Percentiles rank a stretch among this genome's conserved stretches.
Conservation (phyloP, 352 stramenopile genomes). For the Globisporangium yorkense region DNA sequence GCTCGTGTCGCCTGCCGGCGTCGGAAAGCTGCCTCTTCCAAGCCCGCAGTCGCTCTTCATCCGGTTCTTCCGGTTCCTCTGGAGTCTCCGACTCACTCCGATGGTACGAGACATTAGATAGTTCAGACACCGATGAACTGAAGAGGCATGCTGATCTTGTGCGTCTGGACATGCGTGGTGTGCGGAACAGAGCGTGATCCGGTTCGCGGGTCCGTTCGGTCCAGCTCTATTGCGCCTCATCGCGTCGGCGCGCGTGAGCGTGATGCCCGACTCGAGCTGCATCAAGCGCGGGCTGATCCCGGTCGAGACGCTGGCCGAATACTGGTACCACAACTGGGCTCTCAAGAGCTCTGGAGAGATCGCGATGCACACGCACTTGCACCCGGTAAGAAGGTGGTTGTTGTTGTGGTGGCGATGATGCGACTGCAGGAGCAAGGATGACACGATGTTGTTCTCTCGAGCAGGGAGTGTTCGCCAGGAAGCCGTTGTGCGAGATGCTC, state of each 20-base stretch:
- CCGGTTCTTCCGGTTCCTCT: slow-evolving; percentile 41
- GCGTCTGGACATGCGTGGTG: too few relatives aligned
- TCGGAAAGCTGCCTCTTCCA: slow-evolving; percentile 30
- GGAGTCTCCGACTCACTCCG: slow-evolving; percentile 41
- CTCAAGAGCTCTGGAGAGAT: slow-evolving; percentile 58
- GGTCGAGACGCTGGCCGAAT: slow-evolving; percentile 31
- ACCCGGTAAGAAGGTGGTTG: slow-evolving; percentile 23
- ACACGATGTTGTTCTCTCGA: not conserved
- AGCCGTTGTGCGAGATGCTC: slow-evolving; percentile 51
- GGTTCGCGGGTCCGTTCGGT: slow-evolving; percentile 48
- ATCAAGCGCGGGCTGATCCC: slow-evolving; percentile 44
- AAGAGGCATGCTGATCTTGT: not conserved
- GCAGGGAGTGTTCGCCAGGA: slow-evolving; percentile 45
- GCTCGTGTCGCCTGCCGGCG: slow-evolving; percentile 55
- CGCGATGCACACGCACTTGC: slow-evolving; percentile 60
- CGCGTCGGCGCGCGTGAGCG: slow-evolving; percentile 28
- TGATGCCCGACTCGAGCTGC: slow-evolving; percentile 58
- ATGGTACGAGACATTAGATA: slow-evolving; percentile 25
- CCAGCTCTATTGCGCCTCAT: slow-evolving; percentile 43
- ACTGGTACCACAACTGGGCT: slow-evolving; percentile 80
- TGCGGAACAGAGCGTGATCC: slow-evolving; percentile 29
- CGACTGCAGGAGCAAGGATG: not conserved
- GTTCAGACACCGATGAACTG: not conserved
- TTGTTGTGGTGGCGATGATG: not conserved
- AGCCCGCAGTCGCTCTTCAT: slow-evolving; percentile 27